phyloP scores from a whole-genome alignment of 371 early-diverging fungal species.

The Neoconidiobolus thromboides region DNA sequence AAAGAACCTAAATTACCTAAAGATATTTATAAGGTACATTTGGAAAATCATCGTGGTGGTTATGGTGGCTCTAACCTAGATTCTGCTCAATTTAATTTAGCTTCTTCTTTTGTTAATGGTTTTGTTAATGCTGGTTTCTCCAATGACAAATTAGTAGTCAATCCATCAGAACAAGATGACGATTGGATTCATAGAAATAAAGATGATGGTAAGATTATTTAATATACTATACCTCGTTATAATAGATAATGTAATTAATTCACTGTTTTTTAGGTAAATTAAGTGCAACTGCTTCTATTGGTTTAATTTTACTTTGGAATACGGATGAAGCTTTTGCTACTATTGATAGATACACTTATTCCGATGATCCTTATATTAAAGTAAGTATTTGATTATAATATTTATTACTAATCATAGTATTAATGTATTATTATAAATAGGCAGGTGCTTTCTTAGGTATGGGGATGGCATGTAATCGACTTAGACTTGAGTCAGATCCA shows the following conservation, averaged over 20 bases:
- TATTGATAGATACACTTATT: slow-evolving; percentile 86
- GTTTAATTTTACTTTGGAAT: slow-evolving; percentile 84
- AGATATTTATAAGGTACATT: slow-evolving; percentile 91
- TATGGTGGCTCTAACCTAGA: slow-evolving; percentile 37
- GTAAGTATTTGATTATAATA: slow-evolving; percentile 11
- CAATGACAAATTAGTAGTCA: slow-evolving; percentile 76
- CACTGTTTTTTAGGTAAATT: slow-evolving; percentile 39
- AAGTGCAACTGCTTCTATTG: slow-evolving; percentile 87
- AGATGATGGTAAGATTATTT: slow-evolving; percentile 42
- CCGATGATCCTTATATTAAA: slow-evolving; percentile 72
- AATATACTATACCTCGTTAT: neutral
- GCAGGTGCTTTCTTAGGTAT: slow-evolving; percentile 93
- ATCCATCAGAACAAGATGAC: slow-evolving; percentile 39
- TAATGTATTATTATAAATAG: slow-evolving; percentile 11
- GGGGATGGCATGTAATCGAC: slow-evolving; percentile 76
- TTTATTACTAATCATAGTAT: neutral
- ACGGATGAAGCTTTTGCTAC: slow-evolving; percentile 72
- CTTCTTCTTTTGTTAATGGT: slow-evolving; percentile 93
- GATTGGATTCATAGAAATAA: slow-evolving; percentile 94
- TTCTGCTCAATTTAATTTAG: slow-evolving; percentile 85
- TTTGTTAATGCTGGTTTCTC: slow-evolving; percentile 95
- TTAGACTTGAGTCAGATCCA: slow-evolving; percentile 81
- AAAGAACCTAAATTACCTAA: slow-evolving; percentile 90
- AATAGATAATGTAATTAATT: neutral
- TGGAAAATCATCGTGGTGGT: slow-evolving; percentile 43